A percentile compares a stretch with the other conserved stretches of the same genome.
Conservation (phyloP, 2,329 filamentous ascomycete genomes). For the Colletotrichum musicola region DNA sequence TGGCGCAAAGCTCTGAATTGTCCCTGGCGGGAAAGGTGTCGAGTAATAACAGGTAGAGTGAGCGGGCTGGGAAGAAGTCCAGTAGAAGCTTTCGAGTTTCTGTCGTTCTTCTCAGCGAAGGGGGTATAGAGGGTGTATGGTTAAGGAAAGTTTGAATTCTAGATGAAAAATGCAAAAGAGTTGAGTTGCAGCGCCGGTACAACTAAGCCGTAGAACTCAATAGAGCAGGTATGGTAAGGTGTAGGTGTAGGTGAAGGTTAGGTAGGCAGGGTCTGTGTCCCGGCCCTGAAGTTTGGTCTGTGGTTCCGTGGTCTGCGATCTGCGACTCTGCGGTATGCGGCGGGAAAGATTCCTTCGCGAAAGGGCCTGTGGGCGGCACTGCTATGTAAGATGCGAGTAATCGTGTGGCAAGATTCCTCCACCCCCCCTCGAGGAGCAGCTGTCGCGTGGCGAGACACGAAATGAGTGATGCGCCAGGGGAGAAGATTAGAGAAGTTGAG, state of each 20-base stretch:
- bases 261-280: slow-evolving; percentile 33
- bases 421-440: background rate
- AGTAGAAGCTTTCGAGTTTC: slow-evolving; percentile 36
- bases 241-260: no score
- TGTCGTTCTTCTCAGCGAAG: slow-evolving; percentile 19
- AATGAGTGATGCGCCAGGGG: background rate
- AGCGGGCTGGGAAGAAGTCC: slow-evolving; percentile 31
- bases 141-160: slow-evolving; percentile 35
- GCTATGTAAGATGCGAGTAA: slow-evolving; percentile 30
- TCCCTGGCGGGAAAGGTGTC: slow-evolving; percentile 34
- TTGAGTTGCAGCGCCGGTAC: slow-evolving; percentile 37
- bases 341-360: slow-evolving; percentile 30
- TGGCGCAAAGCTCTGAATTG: slow-evolving; percentile 53
- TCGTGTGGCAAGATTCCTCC: slow-evolving; percentile 22
- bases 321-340: slow-evolving; percentile 2
- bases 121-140: slow-evolving; percentile 33
- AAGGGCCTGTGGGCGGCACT: slow-evolving; percentile 30
- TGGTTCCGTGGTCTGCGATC: background rate
- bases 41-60: slow-evolving; percentile 29
- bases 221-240: slow-evolving; percentile 9
- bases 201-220: slow-evolving; percentile 37
- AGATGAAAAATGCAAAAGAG: slow-evolving; percentile 37
- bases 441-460: slow-evolving; percentile 7
- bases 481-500: background rate
- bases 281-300: background rate